Evolutionary conservation across 2,329 filamentous ascomycete species (phyloP).

Genomic region (Fusarium agapanthi): DNA sequence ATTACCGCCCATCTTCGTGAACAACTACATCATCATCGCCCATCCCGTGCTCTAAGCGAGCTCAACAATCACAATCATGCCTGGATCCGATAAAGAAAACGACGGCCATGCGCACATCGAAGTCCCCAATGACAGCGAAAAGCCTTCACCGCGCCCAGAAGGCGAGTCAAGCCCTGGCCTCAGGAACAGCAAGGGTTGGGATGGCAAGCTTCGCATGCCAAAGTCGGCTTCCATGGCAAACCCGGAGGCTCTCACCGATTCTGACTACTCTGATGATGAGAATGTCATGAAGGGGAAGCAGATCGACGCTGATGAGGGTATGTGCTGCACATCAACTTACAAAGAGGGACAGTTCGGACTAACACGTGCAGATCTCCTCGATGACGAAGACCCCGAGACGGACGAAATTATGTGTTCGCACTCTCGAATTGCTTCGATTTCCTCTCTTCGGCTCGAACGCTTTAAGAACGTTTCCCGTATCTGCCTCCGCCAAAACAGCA

Average conservation of each 20-base stretch:
- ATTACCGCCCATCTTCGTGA: conserved; percentile 8
- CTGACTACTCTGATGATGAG: conserved; percentile 81
- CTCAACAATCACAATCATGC: conserved; percentile 47
- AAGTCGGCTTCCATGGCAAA: conserved; percentile 71
- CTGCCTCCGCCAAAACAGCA: conserved; percentile 92
- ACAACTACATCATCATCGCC: conserved; percentile 29
- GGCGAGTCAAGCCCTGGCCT: conserved; percentile 58
- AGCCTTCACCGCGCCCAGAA: conserved; percentile 50
- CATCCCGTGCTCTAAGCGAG: neutral
- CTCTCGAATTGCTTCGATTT: conserved; percentile 80
- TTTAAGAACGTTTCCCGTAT: conserved; percentile 80
- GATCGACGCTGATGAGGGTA: conserved; percentile 85
- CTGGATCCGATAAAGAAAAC: conserved; percentile 51
- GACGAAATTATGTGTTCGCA: conserved; percentile 93
- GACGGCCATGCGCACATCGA: conserved; percentile 58
- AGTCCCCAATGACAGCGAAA: conserved; percentile 57
- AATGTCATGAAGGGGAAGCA: conserved; percentile 75
- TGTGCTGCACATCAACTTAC: neutral
- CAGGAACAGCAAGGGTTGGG: conserved; percentile 77
- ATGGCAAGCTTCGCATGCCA: conserved; percentile 81
- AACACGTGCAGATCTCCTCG: conserved; percentile 61
- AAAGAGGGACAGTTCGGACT: conserved; percentile 13
- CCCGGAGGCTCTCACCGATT: conserved; percentile 83
- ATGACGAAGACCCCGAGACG: conserved; percentile 66
- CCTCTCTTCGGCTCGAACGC: conserved; percentile 80